Conservation (phyloP, 2,329 filamentous ascomycete genomes). For the Westerdykella ornata region DNA sequence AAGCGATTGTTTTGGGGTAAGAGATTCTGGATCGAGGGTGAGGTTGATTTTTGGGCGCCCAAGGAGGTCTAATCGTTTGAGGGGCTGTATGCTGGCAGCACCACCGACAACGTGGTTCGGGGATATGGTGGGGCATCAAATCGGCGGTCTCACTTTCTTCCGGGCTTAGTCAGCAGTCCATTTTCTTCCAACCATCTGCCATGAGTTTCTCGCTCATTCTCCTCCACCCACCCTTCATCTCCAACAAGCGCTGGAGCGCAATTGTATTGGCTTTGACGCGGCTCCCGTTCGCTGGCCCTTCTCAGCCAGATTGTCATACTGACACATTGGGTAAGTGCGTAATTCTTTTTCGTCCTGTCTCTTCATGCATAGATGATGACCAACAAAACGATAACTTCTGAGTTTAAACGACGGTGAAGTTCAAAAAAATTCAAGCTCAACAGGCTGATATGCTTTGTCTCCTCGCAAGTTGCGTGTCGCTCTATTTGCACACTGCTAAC, state of each 20-base stretch:
- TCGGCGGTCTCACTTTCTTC: neutral
- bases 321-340: slow-evolving; percentile 16
- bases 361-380: slow-evolving; percentile 34
- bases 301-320: neutral
- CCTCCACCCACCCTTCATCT: neutral
- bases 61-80: neutral
- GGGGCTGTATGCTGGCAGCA: no score
- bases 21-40: no score
- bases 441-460: slow-evolving; percentile 41
- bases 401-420: slow-evolving; percentile 32
- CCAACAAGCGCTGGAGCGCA: neutral
- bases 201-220: neutral
- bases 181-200: no score
- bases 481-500: slow-evolving; percentile 7
- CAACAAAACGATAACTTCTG: slow-evolving; percentile 30
- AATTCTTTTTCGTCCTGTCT: neutral
- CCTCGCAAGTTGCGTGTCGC: no score
- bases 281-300: no score
- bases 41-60: neutral
- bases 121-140: neutral
- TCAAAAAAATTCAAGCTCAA: slow-evolving; percentile 48
- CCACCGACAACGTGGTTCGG: neutral
- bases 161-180: neutral
- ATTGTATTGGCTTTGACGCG: no score
- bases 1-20: no score